Percentiles rank a stretch among this genome's conserved stretches.
Conservation (phyloP, 345 rosid genomes). For the Euphorbia lathyris region DNA sequence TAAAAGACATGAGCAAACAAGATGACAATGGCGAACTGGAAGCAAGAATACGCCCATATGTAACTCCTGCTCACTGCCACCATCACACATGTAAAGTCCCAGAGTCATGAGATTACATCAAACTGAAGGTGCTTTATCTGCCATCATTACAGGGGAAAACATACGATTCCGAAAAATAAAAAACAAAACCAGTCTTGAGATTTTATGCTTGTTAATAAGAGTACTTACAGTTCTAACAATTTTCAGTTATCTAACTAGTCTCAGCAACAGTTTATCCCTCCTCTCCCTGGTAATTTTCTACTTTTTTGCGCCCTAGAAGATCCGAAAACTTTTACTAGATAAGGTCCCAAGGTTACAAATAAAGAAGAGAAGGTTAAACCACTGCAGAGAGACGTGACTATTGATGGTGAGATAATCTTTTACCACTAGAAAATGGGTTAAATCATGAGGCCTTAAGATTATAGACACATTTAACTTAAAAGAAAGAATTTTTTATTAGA, state of each 20-base stretch:
- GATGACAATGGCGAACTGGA: conserved; percentile 58
- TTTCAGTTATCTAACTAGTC: neutral
- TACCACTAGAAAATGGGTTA: too few relatives aligned
- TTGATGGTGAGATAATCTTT: too few relatives aligned
- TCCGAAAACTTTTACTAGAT: neutral
- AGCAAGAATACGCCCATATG: conserved; percentile 61
- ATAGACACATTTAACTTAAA: too few relatives aligned
- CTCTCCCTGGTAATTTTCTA: neutral
- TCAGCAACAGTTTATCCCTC: neutral
- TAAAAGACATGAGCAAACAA: conserved; percentile 62
- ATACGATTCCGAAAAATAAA: neutral
- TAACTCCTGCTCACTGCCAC: conserved; percentile 55
- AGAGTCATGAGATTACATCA: conserved; percentile 13
- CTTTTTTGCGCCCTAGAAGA: neutral
- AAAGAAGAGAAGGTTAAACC: too few relatives aligned
- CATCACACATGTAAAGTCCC: conserved; percentile 16
- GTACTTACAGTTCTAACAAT: neutral
- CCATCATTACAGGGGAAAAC: neutral
- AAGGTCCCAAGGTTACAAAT: too few relatives aligned
- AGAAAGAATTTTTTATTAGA: too few relatives aligned
- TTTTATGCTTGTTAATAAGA: neutral
- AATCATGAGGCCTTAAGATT: too few relatives aligned
- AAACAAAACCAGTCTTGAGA: neutral
- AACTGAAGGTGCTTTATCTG: neutral
- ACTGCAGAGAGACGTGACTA: too few relatives aligned